phyloP scores from a whole-genome alignment of 768 basidiomycete genomes.

The Serendipita sp. region DNA sequence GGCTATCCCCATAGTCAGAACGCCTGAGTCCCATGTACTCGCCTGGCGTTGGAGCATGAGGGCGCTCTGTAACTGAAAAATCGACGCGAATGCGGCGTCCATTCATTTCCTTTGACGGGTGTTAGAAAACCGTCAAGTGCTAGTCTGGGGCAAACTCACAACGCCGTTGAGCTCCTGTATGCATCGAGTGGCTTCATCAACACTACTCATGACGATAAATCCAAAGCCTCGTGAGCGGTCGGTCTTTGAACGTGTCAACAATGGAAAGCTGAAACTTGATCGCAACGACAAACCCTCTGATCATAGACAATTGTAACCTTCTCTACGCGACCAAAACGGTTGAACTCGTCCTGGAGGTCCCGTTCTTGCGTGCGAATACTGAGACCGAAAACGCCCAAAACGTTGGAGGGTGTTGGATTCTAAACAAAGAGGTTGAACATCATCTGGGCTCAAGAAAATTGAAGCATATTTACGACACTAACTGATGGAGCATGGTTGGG shows the following conservation, averaged over 20 bases:
- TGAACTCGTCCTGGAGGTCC: constrained; percentile 90
- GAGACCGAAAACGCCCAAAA: constrained; percentile 95
- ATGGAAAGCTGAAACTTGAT: constrained; percentile 4
- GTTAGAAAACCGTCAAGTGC: neutral
- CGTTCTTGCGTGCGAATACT: constrained; percentile 88
- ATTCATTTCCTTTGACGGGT: constrained; percentile 55
- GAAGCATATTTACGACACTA: constrained; percentile 19
- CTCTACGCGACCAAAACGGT: constrained; percentile 72
- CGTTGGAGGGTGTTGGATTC: constrained; percentile 76
- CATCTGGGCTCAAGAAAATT: constrained; percentile 7
- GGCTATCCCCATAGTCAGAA: constrained; percentile 22
- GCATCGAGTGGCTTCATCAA: constrained; percentile 78
- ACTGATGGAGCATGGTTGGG: constrained; percentile 62
- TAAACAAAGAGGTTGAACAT: constrained; percentile 32
- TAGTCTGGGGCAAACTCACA: constrained; percentile 29
- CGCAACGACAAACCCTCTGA: constrained; percentile 56
- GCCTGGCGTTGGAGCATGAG: constrained; percentile 91
- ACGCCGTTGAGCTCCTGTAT: constrained; percentile 85
- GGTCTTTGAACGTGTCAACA: constrained; percentile 33
- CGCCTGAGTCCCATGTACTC: constrained; percentile 94
- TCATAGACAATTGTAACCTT: constrained; percentile 97
- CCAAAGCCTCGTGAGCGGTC: constrained; percentile 96
- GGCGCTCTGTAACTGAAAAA: constrained; percentile 84
- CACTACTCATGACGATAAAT: constrained; percentile 82
- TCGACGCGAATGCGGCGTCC: constrained; percentile 94